Base-by-base conservation (phyloP, 2,329 filamentous ascomycete species). In the Didymella arachidicola region DNA sequence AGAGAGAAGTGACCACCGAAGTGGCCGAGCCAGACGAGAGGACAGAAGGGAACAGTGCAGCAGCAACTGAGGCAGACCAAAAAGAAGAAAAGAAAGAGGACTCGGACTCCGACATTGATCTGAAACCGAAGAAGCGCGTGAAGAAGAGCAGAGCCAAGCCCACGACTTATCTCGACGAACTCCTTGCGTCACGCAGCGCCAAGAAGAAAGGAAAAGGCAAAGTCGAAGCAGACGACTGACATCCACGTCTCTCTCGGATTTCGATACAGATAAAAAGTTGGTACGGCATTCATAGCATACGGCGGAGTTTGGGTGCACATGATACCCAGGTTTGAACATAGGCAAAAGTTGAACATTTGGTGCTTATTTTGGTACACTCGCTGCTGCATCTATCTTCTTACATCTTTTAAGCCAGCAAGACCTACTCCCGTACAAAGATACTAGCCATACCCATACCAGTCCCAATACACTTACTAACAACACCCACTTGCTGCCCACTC, bases 401-500 rank as follows among this genome's bases (percentile, higher is more conserved):
- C 30, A 12, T 19, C 11, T 11, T 8, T 10, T 22, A 7, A 14
- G 32, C 52, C 76, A 22, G 3, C 22, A 22, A 22, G 2, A 82
- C 10, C n/a, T 45, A 51, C 65, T 83, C 81, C 49, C 80, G 71
- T 2, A 83, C 78, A 63, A 83, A 79, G 76, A 83, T 77, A 69
- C 79, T 81, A 34, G 81, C 81, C 81, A 83, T 83, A 0, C 81
- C 81, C 81, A 83, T 83, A 0, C 78, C 78, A 18, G 81, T 83
- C 2, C 81, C 81, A 65, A 83, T 81, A 76, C 93, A 97, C 91
- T 97, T 96, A 71, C 90, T 95, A 55, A 96, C 86, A 43, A 97
- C 91, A 66, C 93, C 93, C 46, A 96, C 81, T 77, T 94, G 84
- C 58, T 90, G 83, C 1, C 87, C 85, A 53, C 83, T 84, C 67